Conservation (phyloP, 352 stramenopile species). For the Aphanomyces stellatus region DNA sequence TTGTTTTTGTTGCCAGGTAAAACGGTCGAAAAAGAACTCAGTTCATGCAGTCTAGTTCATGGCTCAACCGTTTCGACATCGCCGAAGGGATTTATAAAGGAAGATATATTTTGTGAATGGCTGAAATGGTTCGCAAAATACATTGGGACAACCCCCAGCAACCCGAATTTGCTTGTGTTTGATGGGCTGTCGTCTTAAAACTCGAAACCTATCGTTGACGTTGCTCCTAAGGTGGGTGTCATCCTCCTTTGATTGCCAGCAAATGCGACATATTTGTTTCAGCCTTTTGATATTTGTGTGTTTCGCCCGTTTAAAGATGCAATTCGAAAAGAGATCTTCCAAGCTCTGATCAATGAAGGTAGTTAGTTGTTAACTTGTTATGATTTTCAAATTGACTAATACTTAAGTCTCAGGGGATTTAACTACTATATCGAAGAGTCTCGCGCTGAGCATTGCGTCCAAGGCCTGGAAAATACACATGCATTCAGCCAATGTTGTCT, state of each 20-base stretch:
- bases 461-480: not conserved
- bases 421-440: not conserved
- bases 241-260: not conserved
- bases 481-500: not conserved
- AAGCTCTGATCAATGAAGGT: not conserved
- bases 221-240: not conserved
- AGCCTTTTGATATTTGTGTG: not conserved
- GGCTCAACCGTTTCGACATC: slow-evolving; percentile 20
- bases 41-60: not conserved
- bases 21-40: not conserved
- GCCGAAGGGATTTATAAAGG: slow-evolving; percentile 16
- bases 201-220: not conserved
- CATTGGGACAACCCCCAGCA: not conserved
- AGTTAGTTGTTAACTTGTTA: not conserved
- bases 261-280: slow-evolving; percentile 3
- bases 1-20: slow-evolving; percentile 22
- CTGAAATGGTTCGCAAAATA: not conserved
- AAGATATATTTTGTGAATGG: not conserved
- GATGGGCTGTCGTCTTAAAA: not conserved
- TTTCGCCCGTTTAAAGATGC: not conserved
- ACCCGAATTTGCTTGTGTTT: not conserved
- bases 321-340: not conserved
- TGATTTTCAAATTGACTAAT: not conserved
- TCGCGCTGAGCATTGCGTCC: not conserved
- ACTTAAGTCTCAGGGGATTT: not conserved